Percentiles rank a stretch among this genome's conserved stretches.
Evolutionary conservation across 1,284 basidiomycete species (phyloP).

Genomic region (Puccinia horiana): DNA sequence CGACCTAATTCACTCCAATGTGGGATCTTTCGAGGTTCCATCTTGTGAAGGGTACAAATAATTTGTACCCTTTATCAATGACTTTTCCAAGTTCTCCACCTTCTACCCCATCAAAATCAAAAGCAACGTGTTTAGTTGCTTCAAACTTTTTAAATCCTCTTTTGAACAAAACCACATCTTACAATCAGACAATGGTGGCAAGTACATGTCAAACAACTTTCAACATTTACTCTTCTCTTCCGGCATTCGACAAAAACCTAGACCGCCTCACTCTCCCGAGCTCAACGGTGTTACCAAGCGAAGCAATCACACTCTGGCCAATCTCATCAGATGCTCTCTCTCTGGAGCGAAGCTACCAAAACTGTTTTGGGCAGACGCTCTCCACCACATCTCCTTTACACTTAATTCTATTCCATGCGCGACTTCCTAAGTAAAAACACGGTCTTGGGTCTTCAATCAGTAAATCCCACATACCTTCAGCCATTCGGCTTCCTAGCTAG

Average conservation of each 20-base stretch:
- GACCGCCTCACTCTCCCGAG: conserved; percentile 31
- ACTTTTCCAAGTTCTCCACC: neutral
- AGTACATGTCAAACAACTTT: too few species aligned
- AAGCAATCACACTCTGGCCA: neutral
- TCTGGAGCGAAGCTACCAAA: neutral
- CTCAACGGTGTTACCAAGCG: conserved; percentile 29
- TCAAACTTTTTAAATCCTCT: neutral
- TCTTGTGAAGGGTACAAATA: neutral
- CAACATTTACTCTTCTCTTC: too few species aligned
- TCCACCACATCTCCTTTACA: too few species aligned
- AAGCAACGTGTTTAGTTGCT: neutral
- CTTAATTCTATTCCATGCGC: too few species aligned
- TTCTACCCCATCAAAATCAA: conserved; percentile 1
- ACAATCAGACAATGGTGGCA: neutral
- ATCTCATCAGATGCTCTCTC: conserved; percentile 4
- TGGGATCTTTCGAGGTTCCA: neutral
- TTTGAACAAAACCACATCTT: neutral
- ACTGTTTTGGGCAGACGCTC: conserved; percentile 11
- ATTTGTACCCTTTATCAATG: too few species aligned
- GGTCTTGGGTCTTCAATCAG: neutral
- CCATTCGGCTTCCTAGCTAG: too few species aligned
- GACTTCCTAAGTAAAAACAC: too few species aligned
- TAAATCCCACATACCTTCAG: too few species aligned
- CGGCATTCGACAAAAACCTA: conserved; percentile 17
- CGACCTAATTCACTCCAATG: neutral